Evolutionary conservation across 2,329 filamentous ascomycete genomes (phyloP).

Genomic region (Rhynchosporium graminicola): DNA sequence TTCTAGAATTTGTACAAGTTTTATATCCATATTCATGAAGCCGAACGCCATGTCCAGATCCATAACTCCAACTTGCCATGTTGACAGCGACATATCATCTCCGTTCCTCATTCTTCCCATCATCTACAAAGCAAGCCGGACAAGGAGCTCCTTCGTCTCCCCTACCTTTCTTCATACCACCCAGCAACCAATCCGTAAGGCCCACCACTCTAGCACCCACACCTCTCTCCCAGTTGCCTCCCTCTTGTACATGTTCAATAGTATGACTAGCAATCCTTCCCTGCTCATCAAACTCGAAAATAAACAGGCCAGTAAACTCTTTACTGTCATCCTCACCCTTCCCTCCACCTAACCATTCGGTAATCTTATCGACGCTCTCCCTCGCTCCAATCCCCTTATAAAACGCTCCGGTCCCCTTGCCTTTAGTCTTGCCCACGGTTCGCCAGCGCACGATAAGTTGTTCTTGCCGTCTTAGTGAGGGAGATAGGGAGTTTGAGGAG

Average conservation of each 20-base stretch:
- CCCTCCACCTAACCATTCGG: slow-evolving; percentile 47
- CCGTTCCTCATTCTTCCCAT: slow-evolving; percentile 11
- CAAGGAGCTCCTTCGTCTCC: slow-evolving; percentile 36
- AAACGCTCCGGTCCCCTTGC: slow-evolving; percentile 44
- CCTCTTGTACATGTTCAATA: slow-evolving; percentile 89
- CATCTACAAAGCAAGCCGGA: slow-evolving; percentile 35
- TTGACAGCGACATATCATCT: background rate
- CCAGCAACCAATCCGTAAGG: slow-evolving; percentile 91
- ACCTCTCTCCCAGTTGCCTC: slow-evolving; percentile 78
- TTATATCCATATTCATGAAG: slow-evolving; percentile 1
- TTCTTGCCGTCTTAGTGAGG: slow-evolving; percentile 54
- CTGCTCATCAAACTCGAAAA: slow-evolving; percentile 91
- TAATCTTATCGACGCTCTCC: slow-evolving; percentile 56
- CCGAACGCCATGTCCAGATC: slow-evolving; percentile 8
- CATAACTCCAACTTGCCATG: background rate
- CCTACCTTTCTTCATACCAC: slow-evolving; percentile 62
- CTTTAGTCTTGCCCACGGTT: slow-evolving; percentile 57
- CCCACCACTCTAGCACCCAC: slow-evolving; percentile 83
- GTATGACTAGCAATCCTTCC: slow-evolving; percentile 85
- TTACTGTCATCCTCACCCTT: slow-evolving; percentile 61
- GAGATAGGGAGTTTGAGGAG: slow-evolving; percentile 40
- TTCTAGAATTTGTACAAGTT: slow-evolving; percentile 13
- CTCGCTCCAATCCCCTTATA: slow-evolving; percentile 45
- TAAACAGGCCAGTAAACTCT: slow-evolving; percentile 87
- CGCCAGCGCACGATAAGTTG: slow-evolving; percentile 92